phyloP scores from a whole-genome alignment of 1,284 basidiomycete genomes.

The Pisolithus thermaeus region DNA sequence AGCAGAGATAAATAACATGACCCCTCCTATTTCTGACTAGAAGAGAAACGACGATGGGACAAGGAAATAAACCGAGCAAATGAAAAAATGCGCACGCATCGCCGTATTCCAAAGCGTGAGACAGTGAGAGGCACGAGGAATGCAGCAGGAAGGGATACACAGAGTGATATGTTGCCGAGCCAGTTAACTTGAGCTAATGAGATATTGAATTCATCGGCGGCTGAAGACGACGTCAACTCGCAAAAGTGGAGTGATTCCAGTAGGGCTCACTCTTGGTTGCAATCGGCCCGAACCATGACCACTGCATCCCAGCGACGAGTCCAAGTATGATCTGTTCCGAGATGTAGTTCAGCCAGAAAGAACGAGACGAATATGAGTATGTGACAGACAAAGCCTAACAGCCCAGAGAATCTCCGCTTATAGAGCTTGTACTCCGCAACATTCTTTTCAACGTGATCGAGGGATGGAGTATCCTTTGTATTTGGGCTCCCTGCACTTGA shows the following conservation, averaged over 20 bases:
- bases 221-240: constrained; percentile 28
- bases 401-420: constrained; percentile 56
- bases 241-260: neutral
- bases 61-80: neutral
- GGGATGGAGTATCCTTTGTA: no score
- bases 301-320: constrained; percentile 50
- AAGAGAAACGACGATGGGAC: neutral
- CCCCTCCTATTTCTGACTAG: constrained; percentile 45
- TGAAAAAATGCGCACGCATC: constrained; percentile 38
- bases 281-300: constrained; percentile 70
- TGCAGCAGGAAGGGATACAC: constrained; percentile 53
- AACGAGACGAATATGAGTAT: neutral
- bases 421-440: constrained; percentile 46
- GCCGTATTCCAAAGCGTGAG: constrained; percentile 48
- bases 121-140: constrained; percentile 48
- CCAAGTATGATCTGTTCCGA: constrained; percentile 47
- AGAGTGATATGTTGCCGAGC: constrained; percentile 59
- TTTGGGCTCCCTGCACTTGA: no score
- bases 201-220: constrained; percentile 50
- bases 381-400: constrained; percentile 47
- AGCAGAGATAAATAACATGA: constrained; percentile 47
- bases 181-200: constrained; percentile 63
- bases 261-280: constrained; percentile 46
- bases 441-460: no score
- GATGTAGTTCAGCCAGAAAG: neutral